Conservation (phyloP, 306 rosid genomes). For the Oemleria cerasiformis region DNA sequence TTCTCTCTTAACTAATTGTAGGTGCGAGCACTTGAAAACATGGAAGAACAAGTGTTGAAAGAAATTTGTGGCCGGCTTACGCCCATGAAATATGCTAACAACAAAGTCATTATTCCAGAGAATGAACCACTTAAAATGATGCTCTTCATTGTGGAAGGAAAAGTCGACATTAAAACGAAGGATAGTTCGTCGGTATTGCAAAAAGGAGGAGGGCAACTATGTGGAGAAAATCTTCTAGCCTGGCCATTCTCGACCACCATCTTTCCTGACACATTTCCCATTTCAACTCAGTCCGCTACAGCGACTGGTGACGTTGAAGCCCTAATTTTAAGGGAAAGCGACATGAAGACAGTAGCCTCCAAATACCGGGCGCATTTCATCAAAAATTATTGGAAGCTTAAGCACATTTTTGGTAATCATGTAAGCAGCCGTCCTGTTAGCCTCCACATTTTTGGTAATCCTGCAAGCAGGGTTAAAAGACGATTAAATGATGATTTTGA, state of each 20-base stretch:
- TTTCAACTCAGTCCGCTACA: not conserved
- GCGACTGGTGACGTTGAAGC: not conserved
- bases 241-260: not conserved
- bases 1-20: not conserved
- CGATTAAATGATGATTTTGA: too few species aligned
- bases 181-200: too few species aligned
- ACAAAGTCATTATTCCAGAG: not conserved
- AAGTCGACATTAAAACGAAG: too few species aligned
- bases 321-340: not conserved
- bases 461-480: too few species aligned
- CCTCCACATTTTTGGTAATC: too few species aligned
- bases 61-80: not conserved
- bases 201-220: not conserved
- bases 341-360: not conserved
- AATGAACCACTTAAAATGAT: slow-evolving; percentile 16
- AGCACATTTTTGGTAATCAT: not conserved
- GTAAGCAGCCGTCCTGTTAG: not conserved
- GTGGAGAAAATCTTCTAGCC: not conserved
- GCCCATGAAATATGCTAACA: not conserved
- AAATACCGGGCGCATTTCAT: not conserved
- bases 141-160: not conserved
- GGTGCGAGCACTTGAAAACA: not conserved
- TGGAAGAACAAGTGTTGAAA: not conserved
- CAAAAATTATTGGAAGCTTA: too few species aligned
- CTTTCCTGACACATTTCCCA: not conserved